phyloP scores from a whole-genome alignment of 1,284 basidiomycete genomes.

The Mycena sp. region DNA sequence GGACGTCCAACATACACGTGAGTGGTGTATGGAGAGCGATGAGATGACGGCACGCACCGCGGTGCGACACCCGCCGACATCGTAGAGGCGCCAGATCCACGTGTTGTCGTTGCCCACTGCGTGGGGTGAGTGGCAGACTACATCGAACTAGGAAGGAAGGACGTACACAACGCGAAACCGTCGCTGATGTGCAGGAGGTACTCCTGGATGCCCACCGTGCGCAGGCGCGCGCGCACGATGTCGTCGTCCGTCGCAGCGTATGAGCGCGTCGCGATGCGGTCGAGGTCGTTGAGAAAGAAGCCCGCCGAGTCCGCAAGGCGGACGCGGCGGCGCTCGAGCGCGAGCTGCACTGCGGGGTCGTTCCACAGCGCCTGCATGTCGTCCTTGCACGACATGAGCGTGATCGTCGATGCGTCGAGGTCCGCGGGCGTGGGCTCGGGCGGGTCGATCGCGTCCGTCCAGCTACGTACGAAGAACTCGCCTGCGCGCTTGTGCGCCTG shows the following conservation, averaged over 20 bases:
- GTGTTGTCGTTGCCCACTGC: constrained; percentile 43
- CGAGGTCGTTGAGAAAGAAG: constrained; percentile 65
- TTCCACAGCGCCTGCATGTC: constrained; percentile 69
- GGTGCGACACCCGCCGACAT: constrained; percentile 70
- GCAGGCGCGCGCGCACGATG: constrained; percentile 67
- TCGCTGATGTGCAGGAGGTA: constrained; percentile 28
- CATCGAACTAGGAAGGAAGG: constrained; percentile 12
- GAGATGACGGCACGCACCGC: constrained; percentile 47
- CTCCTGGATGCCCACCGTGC: constrained; percentile 58
- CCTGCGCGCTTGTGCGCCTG: constrained; percentile 31
- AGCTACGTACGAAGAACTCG: constrained; percentile 53
- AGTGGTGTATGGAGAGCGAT: not conserved
- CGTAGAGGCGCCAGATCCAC: constrained; percentile 72
- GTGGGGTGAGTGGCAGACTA: constrained; percentile 4
- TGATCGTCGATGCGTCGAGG: constrained; percentile 52
- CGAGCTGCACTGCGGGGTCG: constrained; percentile 58
- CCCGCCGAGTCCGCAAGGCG: constrained; percentile 61
- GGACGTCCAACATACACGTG: too few species aligned
- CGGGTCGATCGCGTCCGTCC: constrained; percentile 50
- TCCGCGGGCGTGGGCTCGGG: constrained; percentile 20
- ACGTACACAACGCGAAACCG: constrained; percentile 32
- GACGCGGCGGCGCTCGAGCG: constrained; percentile 57
- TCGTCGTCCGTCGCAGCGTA: constrained; percentile 70
- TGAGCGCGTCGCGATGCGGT: constrained; percentile 59
- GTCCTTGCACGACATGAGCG: constrained; percentile 60